A percentile compares a stretch with the other conserved stretches of the same genome.
phyloP scores from a whole-genome alignment of 768 basidiomycete species.

The Terana coerulea region DNA sequence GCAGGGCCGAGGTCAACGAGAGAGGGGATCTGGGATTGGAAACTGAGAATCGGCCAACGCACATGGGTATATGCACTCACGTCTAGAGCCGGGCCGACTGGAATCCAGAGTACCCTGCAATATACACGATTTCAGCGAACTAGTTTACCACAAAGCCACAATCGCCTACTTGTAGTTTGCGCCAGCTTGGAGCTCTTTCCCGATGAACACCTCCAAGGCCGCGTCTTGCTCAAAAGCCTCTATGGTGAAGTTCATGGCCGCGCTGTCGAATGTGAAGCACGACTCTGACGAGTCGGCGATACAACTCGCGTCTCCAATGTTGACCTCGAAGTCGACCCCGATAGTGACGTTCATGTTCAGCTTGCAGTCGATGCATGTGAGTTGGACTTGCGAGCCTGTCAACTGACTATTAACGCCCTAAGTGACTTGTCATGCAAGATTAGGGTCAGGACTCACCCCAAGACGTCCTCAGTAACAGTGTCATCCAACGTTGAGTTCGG shows the following conservation, averaged over 20 bases:
- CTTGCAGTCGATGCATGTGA: slow-evolving; percentile 6
- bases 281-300: neutral
- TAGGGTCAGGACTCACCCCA: neutral
- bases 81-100: neutral
- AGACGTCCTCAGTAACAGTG: neutral
- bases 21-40: neutral
- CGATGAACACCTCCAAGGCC: slow-evolving; percentile 5
- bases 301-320: slow-evolving; percentile 1
- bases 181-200: neutral
- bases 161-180: slow-evolving; percentile 1
- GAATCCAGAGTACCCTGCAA: neutral
- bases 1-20: slow-evolving; percentile 7
- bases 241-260: slow-evolving; percentile 7
- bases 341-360: slow-evolving; percentile 7
- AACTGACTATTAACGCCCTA: neutral
- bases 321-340: slow-evolving; percentile 4
- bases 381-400: neutral
- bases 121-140: neutral
- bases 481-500: neutral
- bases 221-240: slow-evolving; percentile 8
- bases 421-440: neutral
- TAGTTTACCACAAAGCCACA: too few relatives aligned
- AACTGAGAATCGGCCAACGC: neutral
- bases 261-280: slow-evolving; percentile 7
- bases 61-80: neutral